These are phyloP conservation scores for Protomyces gravidus DNA, from an alignment of 1,139 yeast genomes.

Conservation along the genomic window DNA sequence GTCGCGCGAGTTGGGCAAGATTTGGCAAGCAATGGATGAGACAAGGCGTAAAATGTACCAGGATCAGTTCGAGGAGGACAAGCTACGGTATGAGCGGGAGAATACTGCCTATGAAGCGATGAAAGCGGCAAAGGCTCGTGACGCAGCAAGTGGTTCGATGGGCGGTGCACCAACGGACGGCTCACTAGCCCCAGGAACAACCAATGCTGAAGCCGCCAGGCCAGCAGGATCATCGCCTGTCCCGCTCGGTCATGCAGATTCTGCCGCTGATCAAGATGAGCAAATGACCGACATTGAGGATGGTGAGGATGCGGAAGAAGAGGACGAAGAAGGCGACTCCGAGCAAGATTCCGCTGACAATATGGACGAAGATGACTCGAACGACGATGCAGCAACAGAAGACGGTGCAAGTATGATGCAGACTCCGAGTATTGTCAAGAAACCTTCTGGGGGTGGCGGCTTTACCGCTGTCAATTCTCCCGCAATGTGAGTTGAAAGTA, in stretches of 20 bases:
- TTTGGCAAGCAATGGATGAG: slow-evolving; percentile 73
- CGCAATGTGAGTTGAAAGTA: background rate
- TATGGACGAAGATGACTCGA: background rate
- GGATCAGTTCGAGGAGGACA: slow-evolving; percentile 73
- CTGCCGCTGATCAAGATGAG: background rate
- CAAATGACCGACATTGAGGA: background rate
- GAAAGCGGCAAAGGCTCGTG: slow-evolving; percentile 34
- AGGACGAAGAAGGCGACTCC: background rate
- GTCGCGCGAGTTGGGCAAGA: slow-evolving; percentile 73
- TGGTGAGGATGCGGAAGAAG: background rate
- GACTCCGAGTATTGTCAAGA: background rate
- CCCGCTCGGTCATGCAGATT: background rate
- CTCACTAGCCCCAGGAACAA: background rate
- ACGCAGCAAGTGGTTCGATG: background rate
- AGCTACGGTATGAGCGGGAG: slow-evolving; percentile 67
- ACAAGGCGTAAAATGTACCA: slow-evolving; percentile 71
- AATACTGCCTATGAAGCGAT: slow-evolving; percentile 56
- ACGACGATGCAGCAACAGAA: background rate
- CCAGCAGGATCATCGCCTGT: background rate
- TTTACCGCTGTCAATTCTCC: slow-evolving; percentile 3
- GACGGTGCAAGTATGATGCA: background rate
- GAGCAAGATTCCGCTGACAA: background rate
- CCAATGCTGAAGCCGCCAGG: background rate
- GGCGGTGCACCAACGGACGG: background rate
- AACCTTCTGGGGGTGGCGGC: background rate